Conservation (phyloP, 1,284 basidiomycete species). For the Erythrobasidium hasegawianum region DNA sequence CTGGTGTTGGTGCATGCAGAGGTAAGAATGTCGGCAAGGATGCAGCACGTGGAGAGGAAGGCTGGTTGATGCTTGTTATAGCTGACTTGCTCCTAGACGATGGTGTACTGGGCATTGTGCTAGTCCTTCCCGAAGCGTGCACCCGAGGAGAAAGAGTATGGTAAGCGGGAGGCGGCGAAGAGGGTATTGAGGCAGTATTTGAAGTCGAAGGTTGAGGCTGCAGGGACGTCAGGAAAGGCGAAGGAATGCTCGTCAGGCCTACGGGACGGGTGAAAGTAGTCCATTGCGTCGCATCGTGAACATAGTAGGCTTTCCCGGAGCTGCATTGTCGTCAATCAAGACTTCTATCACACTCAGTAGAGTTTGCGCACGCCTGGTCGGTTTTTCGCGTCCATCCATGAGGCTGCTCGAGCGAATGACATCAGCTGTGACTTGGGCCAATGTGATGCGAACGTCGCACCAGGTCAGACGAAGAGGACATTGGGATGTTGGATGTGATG, state of each 20-base stretch:
- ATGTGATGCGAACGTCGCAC: no score
- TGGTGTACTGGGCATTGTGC: no score
- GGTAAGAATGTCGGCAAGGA: no score
- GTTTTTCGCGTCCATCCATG: neutral
- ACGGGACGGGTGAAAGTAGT: neutral
- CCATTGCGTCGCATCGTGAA: neutral
- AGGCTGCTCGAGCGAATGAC: neutral
- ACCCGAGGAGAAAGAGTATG: neutral
- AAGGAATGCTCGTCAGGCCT: neutral
- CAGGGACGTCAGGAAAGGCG: neutral
- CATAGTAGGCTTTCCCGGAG: neutral
- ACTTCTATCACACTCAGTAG: neutral
- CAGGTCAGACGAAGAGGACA: no score
- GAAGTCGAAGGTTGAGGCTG: no score
- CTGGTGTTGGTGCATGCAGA: no score
- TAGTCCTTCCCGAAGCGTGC: no score
- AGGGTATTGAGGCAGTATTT: no score
- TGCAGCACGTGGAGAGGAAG: no score
- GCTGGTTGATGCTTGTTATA: no score
- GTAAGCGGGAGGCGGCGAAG: neutral
- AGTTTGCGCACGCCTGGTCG: neutral
- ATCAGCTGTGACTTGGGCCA: neutral
- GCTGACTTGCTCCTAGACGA: no score
- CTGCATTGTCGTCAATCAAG: neutral
- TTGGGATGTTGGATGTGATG: no score